A percentile compares a stretch with the other conserved stretches of the same genome.
Conservation (phyloP, 257 asterid species). For the Perilla frutescens region DNA sequence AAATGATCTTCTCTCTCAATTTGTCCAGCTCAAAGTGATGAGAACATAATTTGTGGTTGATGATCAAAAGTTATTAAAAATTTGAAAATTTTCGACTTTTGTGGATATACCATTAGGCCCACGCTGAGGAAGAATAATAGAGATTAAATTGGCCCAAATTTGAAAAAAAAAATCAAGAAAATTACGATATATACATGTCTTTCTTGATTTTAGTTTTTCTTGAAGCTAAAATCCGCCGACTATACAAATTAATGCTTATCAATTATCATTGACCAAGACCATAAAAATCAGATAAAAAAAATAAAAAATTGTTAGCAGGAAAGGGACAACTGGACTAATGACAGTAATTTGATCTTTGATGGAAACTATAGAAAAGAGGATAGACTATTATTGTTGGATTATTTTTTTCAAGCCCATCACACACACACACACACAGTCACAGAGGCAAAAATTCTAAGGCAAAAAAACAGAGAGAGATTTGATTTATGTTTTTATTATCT, state of each 20-base stretch:
- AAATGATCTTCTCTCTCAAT: too few relatives aligned
- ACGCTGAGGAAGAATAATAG: neutral
- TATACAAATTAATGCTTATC: neutral
- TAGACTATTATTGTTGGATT: slow-evolving; percentile 19
- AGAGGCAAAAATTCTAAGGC: slow-evolving; percentile 12
- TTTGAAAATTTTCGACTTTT: neutral
- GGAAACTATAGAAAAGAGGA: neutral
- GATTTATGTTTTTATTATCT: slow-evolving; percentile 29
- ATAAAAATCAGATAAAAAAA: neutral
- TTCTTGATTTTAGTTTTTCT: neutral
- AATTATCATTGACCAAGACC: slow-evolving; percentile 4
- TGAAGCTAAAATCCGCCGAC: too few relatives aligned
- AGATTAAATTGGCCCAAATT: neutral
- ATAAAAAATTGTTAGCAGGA: neutral
- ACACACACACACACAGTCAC: slow-evolving; percentile 23
- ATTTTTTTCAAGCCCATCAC: neutral
- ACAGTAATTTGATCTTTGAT: neutral
- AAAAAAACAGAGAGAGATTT: neutral
- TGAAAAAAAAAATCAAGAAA: slow-evolving; percentile 3
- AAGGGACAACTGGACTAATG: slow-evolving; percentile 12
- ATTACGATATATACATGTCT: neutral
- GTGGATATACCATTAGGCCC: neutral
- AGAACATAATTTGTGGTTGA: too few relatives aligned
- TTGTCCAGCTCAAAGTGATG: too few relatives aligned
- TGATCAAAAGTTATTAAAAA: too few relatives aligned